Base-by-base conservation (phyloP, 139 green algal genomes). In the Spirogloea muscicola region DNA sequence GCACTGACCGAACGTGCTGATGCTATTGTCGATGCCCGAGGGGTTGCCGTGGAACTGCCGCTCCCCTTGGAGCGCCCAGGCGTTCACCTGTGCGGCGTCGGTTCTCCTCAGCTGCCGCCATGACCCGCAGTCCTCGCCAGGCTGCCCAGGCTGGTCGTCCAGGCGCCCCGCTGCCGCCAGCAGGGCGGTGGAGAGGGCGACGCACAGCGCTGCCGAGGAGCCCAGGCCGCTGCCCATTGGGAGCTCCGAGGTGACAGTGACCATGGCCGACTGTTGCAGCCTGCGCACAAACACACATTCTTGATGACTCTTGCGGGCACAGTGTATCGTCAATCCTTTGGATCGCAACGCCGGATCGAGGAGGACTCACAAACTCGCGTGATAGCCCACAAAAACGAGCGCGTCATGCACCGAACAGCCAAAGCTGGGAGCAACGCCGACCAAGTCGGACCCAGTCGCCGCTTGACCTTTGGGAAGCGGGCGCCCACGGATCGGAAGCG, bases 1-100 rank as follows among this genome's bases (percentile, higher is more conserved):
- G 33, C n/a, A 73, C 57, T 27, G 38, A 79, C 70, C 70, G 59
- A 58, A 49, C 18, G 31, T 70, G 73, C 73, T 73, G 34, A 81
- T 49, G 51, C 34, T 81, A 66, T 81, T 81, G 67, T 81, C 73
- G 21, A 81, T 66, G 16, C 73, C 73, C 5, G 73, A 81, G 1
- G 73, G 69, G 13, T 74, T 29, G 31, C 73, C 73, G 39, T 81
- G 73, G n/a, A 81, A 40, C 21, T 79, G 52, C 16, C 18, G 31
- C 51, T 81, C 73, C 21, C 29, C 73, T 43, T 81, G 31, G 36
- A 72, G 79, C 34, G 73, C 73, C 73, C 73, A 81, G 10, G 44
- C 55, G 21, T 81, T 81, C 31, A 80, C 40, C 44, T 13, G 44
- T 16, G 44, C 44, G 16, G 44, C 16, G 13, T 52, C 16, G 44